Base-by-base conservation (phyloP, 306 rosid genomes). In the Rubus parviflorus region DNA sequence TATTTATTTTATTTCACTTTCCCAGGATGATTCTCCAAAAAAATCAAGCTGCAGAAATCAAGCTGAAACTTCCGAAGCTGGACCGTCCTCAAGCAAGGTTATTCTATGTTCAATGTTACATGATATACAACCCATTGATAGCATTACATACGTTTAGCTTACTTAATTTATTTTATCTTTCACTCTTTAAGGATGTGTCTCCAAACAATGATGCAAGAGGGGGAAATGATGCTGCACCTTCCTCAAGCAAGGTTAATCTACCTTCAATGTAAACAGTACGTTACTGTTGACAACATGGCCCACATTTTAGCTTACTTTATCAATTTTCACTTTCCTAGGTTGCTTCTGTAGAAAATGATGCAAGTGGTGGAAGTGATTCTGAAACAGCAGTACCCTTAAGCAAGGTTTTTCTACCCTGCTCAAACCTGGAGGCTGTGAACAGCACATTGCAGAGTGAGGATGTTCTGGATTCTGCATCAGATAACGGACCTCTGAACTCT, bases 401-500 rank as follows among this genome's bases (percentile, higher is more conserved):
- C 68, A 47, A 7, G 15, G 65, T 45, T 66, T 61, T 76, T 14
- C 52, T 43, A 40, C 54, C 80, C 79, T 70, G 46, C 60, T 53
- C 86, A 41, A 79, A 81, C 58, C 41, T 73, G 2, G 81, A 62
- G 79, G 75, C 54, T 72, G 67, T 54, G 41, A 37, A 61, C 58
- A 69, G 23, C 43, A 23, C 65, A 9, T 45, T 63, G 7, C 38
- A 20, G 74, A 58, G 49, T 41, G 58, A 70, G 70, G 74, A 77
- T 68, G 74, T 53, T 42, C 4, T 67, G 6, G 76, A 66, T 57
- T 56, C 82, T 42, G 23, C 54, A 74, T 52, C 80, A 68, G 11
- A 78, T 63, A 80, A 72, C 70, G 86, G 51, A 73, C 43, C 74
- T 77, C 56, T 66, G n/a, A 62, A 71, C 57, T 23, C 73, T 63